Conservation (phyloP, 2,329 filamentous ascomycete genomes). For the Colletotrichum filicis region DNA sequence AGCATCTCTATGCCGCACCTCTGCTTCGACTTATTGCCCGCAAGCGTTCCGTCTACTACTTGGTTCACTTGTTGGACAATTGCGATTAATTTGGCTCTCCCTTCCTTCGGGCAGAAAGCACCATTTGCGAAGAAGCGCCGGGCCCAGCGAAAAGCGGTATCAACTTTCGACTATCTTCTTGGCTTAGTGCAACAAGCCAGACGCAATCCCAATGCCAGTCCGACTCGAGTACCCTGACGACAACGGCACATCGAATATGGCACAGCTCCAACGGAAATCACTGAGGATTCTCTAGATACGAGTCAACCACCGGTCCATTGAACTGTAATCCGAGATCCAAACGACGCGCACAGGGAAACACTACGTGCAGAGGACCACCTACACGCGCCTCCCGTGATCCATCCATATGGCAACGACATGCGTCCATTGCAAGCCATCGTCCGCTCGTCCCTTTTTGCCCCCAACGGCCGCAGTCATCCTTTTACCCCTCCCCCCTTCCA, state of each 20-base stretch:
- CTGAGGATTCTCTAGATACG: neutral
- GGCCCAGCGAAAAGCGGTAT: neutral
- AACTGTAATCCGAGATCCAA: neutral
- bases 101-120: neutral
- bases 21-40: neutral
- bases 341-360: neutral
- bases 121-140: neutral
- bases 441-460: neutral
- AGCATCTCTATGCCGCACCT: neutral
- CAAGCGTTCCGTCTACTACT: neutral
- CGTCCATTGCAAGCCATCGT: constrained; percentile 14
- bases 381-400: neutral
- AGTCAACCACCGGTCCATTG: neutral
- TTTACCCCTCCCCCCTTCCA: neutral
- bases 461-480: neutral
- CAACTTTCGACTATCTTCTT: neutral
- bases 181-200: neutral
- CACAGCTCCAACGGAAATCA: neutral
- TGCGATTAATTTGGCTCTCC: neutral
- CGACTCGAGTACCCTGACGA: neutral
- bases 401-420: constrained; percentile 4
- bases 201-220: neutral
- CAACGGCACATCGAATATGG: neutral
- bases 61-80: neutral
- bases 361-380: neutral